A percentile compares a stretch with the other conserved stretches of the same genome.
phyloP scores from a whole-genome alignment of 192 early-diverging fungal genomes.

The Coemansia asiatica region DNA sequence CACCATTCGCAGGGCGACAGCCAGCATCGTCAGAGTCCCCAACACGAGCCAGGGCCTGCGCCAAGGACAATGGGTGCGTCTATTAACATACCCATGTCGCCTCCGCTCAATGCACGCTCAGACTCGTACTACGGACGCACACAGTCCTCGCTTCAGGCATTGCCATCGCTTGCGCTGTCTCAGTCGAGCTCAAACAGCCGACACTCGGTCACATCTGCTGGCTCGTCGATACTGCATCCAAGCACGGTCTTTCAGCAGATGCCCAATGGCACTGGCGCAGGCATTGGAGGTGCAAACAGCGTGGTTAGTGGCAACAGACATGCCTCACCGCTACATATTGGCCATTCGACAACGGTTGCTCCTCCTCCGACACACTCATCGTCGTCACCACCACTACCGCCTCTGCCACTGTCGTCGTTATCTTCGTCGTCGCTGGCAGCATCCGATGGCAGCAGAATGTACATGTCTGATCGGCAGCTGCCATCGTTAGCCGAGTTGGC shows the following conservation, averaged over 20 bases:
- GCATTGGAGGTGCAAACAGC: neutral
- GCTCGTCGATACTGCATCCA: slow-evolving; percentile 18
- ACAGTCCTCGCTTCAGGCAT: slow-evolving; percentile 19
- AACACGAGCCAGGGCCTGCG: neutral
- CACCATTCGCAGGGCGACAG: neutral
- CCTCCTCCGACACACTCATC: no score
- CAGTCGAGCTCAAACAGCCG: slow-evolving; percentile 15
- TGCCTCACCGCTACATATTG: slow-evolving; percentile 2
- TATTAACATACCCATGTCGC: slow-evolving; percentile 53
- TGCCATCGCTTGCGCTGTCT: slow-evolving; percentile 25
- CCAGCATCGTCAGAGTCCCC: slow-evolving; percentile 1
- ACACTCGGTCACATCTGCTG: slow-evolving; percentile 4
- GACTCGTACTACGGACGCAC: slow-evolving; percentile 33
- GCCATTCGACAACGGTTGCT: neutral
- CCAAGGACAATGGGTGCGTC: slow-evolving; percentile 21
- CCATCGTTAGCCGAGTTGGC: slow-evolving; percentile 51
- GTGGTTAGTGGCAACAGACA: slow-evolving; percentile 1
- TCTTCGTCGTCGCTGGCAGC: neutral
- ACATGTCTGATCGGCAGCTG: slow-evolving; percentile 31
- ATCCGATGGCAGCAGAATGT: neutral
- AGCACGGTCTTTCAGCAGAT: slow-evolving; percentile 18
- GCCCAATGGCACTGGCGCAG: slow-evolving; percentile 8
- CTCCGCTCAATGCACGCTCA: slow-evolving; percentile 23
- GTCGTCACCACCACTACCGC: neutral
- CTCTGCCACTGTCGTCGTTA: neutral